Conservation (phyloP, 208 protist genomes). For the Novymonas esmeraldas region DNA sequence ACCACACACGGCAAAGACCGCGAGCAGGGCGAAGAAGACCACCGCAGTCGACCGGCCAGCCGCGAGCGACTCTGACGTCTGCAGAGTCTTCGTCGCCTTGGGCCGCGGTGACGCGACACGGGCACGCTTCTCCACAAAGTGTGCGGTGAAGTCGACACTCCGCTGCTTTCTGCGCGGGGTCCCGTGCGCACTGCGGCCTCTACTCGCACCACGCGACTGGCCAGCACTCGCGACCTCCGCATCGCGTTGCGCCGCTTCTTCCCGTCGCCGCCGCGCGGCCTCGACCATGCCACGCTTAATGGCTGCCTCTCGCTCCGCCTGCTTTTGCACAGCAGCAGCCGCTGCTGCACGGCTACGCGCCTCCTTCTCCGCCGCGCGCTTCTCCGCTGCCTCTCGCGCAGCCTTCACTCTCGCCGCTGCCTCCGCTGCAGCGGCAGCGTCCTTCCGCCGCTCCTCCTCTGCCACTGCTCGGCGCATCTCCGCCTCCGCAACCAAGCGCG, state of each 20-base stretch:
- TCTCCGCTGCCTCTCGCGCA: background rate
- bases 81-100: background rate
- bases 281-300: background rate
- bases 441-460: background rate
- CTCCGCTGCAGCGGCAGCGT: background rate
- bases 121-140: slow-evolving; percentile 6
- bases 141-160: slow-evolving; percentile 18
- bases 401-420: background rate
- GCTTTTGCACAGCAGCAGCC: background rate
- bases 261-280: background rate
- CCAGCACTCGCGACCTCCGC: background rate
- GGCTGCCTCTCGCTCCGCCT: slow-evolving; percentile 13
- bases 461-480: no score
- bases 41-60: background rate
- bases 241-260: no score
- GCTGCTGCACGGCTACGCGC: background rate
- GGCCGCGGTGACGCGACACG: background rate
- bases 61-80: background rate
- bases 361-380: slow-evolving; percentile 4
- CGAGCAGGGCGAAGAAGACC: slow-evolving; percentile 5
- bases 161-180: background rate
- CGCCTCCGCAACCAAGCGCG: no score
- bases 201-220: background rate
- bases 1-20: slow-evolving; percentile 18
- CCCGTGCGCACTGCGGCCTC: background rate